Percentiles rank a stretch among this genome's conserved stretches.
These are phyloP conservation scores for Teratosphaeria epicoccoides DNA, from an alignment of 2,329 filamentous ascomycete species.

Conservation along the genomic window DNA sequence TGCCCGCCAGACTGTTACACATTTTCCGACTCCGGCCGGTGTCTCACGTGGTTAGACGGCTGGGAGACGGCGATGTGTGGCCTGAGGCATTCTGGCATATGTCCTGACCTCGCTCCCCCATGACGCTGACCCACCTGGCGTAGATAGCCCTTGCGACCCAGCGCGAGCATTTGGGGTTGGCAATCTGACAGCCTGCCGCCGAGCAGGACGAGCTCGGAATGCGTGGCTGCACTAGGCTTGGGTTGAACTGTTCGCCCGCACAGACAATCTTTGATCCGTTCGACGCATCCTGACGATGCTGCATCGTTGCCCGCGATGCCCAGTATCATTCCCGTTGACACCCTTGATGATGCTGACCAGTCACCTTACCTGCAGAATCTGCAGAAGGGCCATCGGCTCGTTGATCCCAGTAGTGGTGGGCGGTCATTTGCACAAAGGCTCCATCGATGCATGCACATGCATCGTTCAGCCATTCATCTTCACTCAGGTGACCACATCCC, in stretches of 20 bases:
- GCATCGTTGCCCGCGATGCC: conserved; percentile 2
- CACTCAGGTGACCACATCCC: conserved; percentile 27
- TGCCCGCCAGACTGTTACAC: background rate
- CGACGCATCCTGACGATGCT: conserved; percentile 1
- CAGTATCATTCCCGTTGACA: background rate
- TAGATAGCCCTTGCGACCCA: background rate
- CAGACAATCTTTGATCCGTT: background rate
- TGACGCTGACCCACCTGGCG: background rate
- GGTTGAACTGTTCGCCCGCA: background rate
- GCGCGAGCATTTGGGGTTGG: background rate
- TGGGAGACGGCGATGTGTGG: background rate
- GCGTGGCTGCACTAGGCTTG: background rate
- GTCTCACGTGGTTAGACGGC: background rate
- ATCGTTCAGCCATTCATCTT: conserved; percentile 24
- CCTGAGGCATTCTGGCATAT: conserved; percentile 3
- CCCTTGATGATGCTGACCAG: conserved; percentile 25
- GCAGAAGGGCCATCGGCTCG: conserved; percentile 25
- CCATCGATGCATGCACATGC: conserved; percentile 15
- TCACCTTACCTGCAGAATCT: conserved; percentile 38
- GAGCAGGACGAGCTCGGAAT: conserved; percentile 3
- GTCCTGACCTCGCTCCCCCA: background rate
- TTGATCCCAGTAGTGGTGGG: conserved; percentile 5
- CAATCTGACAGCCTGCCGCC: background rate
- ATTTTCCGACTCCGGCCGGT: conserved; percentile 1
- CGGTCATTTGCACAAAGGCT: conserved; percentile 10